Base-by-base conservation (phyloP, 163 green algal genomes). In the Scenedesmus sp. region DNA sequence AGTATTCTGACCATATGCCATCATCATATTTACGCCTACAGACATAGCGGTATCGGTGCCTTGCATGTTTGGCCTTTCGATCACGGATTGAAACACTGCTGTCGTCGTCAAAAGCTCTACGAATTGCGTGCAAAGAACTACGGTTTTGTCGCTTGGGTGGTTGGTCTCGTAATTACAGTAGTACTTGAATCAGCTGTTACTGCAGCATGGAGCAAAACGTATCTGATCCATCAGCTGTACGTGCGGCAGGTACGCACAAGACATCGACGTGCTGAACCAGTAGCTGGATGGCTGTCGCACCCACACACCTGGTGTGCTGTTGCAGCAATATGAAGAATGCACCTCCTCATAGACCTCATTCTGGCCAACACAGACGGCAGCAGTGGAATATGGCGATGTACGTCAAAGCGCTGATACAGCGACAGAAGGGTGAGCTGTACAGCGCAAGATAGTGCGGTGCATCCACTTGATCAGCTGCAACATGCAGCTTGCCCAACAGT, bases 311-410 rank as follows among this genome's bases (percentile, higher is more conserved):
- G 0, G 15, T 7, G 26, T 33, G 22, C 16, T 44, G 26, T 16
- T 90, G 61, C 95, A 97, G 94, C 94, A 97, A 22, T 97, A 95
- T 46, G 94, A 96, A 22, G 93, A 96, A 84, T 97, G 95, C 87
- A 26, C 96, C 22, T 91, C 93, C 83, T 97, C 9, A 96, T 97
- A 72, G 93, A 96, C 16, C 78, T 93, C 37, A 92, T 95, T 4
- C 82, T 97, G 43, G 79, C 88, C 51, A 93, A 96, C 35, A 95
- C 65, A 1, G 44, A 94, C 30, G 92, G 93, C 26, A 72, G 93
- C 9, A 94, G 87, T 86, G 95, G n/a, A 97, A 82, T 96, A 96
- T 85, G 93, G n/a, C 95, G 0, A 51, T 97, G 18, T 96, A 95
- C 83, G 92, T 95, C 42, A 96, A 97, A 85, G 96, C 94, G 0